Base-by-base conservation (phyloP, 2,329 filamentous ascomycete species). In the Dactylellina leptospora region DNA sequence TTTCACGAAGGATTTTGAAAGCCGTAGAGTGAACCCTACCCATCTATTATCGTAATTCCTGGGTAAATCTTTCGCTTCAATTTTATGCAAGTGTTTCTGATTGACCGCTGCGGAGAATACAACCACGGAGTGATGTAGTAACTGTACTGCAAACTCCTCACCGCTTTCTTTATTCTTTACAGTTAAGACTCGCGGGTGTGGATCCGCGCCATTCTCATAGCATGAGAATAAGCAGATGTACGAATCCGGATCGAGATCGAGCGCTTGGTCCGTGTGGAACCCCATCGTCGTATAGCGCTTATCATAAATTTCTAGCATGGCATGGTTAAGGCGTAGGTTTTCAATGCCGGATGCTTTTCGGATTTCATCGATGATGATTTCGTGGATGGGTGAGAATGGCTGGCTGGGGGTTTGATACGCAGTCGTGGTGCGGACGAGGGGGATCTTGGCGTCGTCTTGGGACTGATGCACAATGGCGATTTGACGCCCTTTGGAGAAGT, bases 141-240 rank as follows among this genome's bases (percentile, higher is more conserved):
- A 18, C 27, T 38, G 27, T 11, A 60, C 56, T 50, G 38, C 44
- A 18, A 50, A 60, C 20, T 60, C 56, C 27, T 60, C 42, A 3
- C 33, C 56, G 56, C 27, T 60, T 38, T 60, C 44, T 50, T 60
- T 60, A 50, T 60, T 50, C 44, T 27, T 60, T 18, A 60, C 56
- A 2, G 42, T 50, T 27, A 60, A 40, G 10, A 60, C 56, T 27
- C 56, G 56, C 8, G 56, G 42, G 28, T 50, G 20, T 10, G 9
- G 11, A 27, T 60, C 56, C 6, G 56, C 56, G 27, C 56, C 56
- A 8, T 50, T 25, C 18, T 60, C 56, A 40, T 60, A 60, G 30
- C 42, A 50, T 13, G 56, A 60, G 44, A 60, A 60, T 13, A 60
- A 30, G 23, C 56, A 60, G 27, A 60, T 60, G 20, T 60, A 60